Base-by-base conservation (phyloP, 257 asterid species). In the Coffea canephora region DNA sequence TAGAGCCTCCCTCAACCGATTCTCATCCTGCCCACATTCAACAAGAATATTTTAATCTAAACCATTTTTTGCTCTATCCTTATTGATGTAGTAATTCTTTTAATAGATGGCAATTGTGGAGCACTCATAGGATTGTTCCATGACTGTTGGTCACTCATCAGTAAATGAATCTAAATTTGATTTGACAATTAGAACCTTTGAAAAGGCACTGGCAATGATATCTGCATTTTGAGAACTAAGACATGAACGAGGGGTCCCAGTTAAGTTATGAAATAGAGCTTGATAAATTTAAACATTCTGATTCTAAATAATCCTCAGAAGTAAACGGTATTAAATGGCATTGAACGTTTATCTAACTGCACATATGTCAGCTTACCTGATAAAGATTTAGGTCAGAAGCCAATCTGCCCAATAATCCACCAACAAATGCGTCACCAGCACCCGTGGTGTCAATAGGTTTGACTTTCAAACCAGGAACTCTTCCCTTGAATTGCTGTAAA, bases 361-460 rank as follows among this genome's bases (percentile, higher is more conserved):
- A 76, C 45, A 45, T 10, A 23, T 45, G 67, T 78, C 67, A 57
- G 61, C 48, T 59, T 84, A 94, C 98, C 98, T 92, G 82, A 66
- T 82, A 77, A 81, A 94, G 80, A 83, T 81, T 86, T 81, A 80
- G 43, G 79, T 92, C 91, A 15, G 90, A 64, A 79, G 97, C 94
- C 85, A 94, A 82, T 78, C 90, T 69, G 69, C 83, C 80, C 64
- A 95, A 92, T 57, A 89, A 14, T 34, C 97, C 98, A 57, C 98
- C 98, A 57, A 82, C 86, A 85, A 93, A 95, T 54, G 98, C 94
- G 89, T 95, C 98, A 64, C 98, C 98, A 34, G 98, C 98, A 39
- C 98, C 98, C 64, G 91, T 95, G 69, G 97, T 92, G 88, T 94
- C 98, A 49, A 94, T 86, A 16, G 95, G 16, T 78, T 91, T 88